phyloP scores from a whole-genome alignment of 2,329 filamentous ascomycete genomes.

The Lachnellula occidentalis region DNA sequence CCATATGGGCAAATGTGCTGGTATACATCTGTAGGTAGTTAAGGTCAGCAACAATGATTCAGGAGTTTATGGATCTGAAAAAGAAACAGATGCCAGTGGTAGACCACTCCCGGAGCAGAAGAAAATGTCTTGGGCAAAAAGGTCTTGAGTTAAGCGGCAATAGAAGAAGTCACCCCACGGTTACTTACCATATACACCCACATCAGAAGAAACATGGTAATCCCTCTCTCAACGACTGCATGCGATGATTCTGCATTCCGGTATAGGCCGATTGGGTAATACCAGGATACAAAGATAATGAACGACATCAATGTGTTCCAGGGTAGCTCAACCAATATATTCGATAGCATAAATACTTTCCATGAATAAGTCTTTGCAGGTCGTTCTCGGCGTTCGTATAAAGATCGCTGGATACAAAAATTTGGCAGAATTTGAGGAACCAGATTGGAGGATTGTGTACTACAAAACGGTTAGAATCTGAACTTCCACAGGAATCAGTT shows the following conservation, averaged over 20 bases:
- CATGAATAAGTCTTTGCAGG: conserved; percentile 33
- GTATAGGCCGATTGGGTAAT: conserved; percentile 67
- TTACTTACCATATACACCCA: conserved; percentile 27
- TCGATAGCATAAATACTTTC: conserved; percentile 30
- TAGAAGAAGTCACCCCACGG: no score
- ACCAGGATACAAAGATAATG: conserved; percentile 75
- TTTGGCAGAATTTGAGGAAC: conserved; percentile 63
- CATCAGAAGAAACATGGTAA: conserved; percentile 70
- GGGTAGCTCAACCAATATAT: conserved; percentile 75
- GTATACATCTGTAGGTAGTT: conserved; percentile 65
- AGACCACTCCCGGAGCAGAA: conserved; percentile 71
- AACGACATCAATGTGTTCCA: conserved; percentile 74
- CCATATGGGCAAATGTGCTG: conserved; percentile 73
- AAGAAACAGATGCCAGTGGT: conserved; percentile 71
- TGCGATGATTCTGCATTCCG: conserved; percentile 41
- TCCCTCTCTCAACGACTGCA: conserved; percentile 18
- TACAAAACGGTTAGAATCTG: conserved; percentile 20
- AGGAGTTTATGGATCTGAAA: conserved; percentile 37
- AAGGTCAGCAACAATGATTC: no score
- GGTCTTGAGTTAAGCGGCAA: no score
- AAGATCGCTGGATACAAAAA: conserved; percentile 42
- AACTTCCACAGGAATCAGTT: no score
- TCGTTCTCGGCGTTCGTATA: conserved; percentile 52
- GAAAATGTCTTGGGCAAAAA: no score
- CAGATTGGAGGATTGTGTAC: conserved; percentile 62